Evolutionary conservation across 1,284 basidiomycete species (phyloP), one percentile per base, ranked within the genome.

Genomic region (Sanguinoderma infundibulare): DNA sequence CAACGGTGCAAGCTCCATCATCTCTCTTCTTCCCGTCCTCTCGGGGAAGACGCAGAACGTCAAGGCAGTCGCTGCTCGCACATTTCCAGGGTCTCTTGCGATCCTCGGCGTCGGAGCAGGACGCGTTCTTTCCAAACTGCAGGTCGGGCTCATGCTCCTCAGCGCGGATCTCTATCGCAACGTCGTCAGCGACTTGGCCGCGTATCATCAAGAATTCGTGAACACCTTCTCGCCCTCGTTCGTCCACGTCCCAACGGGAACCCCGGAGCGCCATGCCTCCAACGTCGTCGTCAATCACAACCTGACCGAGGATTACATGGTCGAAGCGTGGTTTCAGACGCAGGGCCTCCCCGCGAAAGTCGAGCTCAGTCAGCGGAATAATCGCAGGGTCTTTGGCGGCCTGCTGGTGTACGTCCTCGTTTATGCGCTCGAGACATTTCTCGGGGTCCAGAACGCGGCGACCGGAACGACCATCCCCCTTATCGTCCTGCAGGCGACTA

Each of bases 271-370:
- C 7, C 62, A 63, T 28, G 49, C 62, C 17, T 63, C 62, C 10
- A 63, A 63, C 34, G 36, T 44, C 17, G 57, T 63, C 42, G 52
- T 63, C 15, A 63, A 63, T 15, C 62, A 63, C 22, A 63, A 63
- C 39, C 12, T 46, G 35, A 63, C 62, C 3, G 62, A 63, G 50
- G 62, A 63, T 54, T 63, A 63, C 51, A 63, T 63, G 62, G 38
- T 63, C n/a, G 62, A 63, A 32, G 62, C 58, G 9, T 63, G 62
- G 62, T 63, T 63, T 52, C 62, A 59, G 51, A 63, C 62, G 4
- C 62, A 63, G 26, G 62, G 62, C 22, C 55, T 50, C 12, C 62
- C 62, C 15, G 62, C 62, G 12, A 60, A 56, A 51, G 58, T 63
- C 24, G 58, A 63, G 47, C 58, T 63, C 20, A 55, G 52, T 46